A percentile compares a stretch with the other conserved stretches of the same genome.
phyloP scores from a whole-genome alignment of 345 rosid genomes.

The Xanthoceras sorbifolium region DNA sequence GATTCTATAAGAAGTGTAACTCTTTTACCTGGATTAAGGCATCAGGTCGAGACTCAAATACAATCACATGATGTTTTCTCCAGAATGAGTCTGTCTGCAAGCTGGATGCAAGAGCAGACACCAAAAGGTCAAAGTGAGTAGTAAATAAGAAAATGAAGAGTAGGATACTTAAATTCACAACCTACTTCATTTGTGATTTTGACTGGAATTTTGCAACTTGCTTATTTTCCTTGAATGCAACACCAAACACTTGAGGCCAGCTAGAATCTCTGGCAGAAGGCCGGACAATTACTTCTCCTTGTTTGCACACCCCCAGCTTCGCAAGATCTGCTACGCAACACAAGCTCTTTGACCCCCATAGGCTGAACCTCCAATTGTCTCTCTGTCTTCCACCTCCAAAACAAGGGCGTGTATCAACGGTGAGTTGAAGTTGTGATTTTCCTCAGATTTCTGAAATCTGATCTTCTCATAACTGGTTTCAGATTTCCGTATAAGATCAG shows the following conservation, averaged over 20 bases:
- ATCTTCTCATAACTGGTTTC: slow-evolving; percentile 79
- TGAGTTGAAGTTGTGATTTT: slow-evolving; percentile 50
- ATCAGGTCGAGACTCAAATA: slow-evolving; percentile 80
- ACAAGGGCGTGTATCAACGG: slow-evolving; percentile 67
- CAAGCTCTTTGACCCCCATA: slow-evolving; percentile 98
- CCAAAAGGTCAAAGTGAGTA: slow-evolving; percentile 2
- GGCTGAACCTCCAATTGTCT: slow-evolving; percentile 88
- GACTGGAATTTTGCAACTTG: slow-evolving; percentile 51
- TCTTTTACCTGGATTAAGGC: slow-evolving; percentile 70
- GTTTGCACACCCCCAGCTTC: slow-evolving; percentile 72
- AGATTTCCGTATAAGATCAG: slow-evolving; percentile 17
- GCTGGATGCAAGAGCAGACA: slow-evolving; percentile 33
- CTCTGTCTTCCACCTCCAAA: slow-evolving; percentile 87
- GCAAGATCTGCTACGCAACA: slow-evolving; percentile 93
- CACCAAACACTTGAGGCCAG: slow-evolving; percentile 82
- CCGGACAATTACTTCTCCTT: slow-evolving; percentile 81
- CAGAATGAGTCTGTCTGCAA: slow-evolving; percentile 68
- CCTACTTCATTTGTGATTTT: slow-evolving; percentile 43
- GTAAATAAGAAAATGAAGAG: background rate
- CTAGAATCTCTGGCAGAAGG: slow-evolving; percentile 59
- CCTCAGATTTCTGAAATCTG: slow-evolving; percentile 56
- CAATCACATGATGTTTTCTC: slow-evolving; percentile 72
- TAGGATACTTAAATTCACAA: background rate
- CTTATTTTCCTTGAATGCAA: slow-evolving; percentile 51
- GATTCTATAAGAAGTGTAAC: background rate